A percentile compares a stretch with the other conserved stretches of the same genome.
Conservation (phyloP, 768 basidiomycete genomes). For the Lactifluus hygrophoroides region DNA sequence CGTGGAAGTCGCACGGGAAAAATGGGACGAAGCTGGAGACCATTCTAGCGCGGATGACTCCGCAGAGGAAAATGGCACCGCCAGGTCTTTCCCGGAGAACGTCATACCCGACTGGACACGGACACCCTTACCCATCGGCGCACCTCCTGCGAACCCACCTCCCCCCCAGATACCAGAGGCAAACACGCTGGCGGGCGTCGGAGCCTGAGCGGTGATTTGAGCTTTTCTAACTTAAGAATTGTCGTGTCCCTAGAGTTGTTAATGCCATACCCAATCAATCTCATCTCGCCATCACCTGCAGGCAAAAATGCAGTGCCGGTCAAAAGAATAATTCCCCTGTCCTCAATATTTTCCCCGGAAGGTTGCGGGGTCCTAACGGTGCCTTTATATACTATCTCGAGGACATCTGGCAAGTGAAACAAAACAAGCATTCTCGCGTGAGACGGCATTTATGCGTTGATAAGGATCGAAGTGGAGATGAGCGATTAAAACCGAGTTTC, state of each 20-base stretch:
- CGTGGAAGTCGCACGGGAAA: constrained; percentile 70
- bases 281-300: neutral
- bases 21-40: constrained; percentile 68
- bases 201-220: constrained; percentile 26
- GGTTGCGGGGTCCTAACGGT: neutral
- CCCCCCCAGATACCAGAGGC: constrained; percentile 14
- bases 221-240: neutral
- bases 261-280: neutral
- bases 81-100: constrained; percentile 23
- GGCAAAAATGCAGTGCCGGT: neutral
- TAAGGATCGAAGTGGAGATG: neutral
- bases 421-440: constrained; percentile 1
- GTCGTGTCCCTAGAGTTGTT: neutral
- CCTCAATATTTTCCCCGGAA: neutral
- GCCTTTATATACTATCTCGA: neutral
- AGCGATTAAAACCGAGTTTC: neutral
- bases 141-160: constrained; percentile 42
- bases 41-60: constrained; percentile 31
- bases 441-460: constrained; percentile 1
- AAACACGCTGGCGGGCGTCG: constrained; percentile 27
- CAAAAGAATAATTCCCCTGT: neutral
- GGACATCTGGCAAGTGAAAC: neutral
- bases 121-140: constrained; percentile 50
- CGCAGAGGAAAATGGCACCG: constrained; percentile 27
- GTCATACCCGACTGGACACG: constrained; percentile 81